These are phyloP conservation scores for Kodamaea restingae DNA, from an alignment of 805 yeast species.

Conservation along the genomic window DNA sequence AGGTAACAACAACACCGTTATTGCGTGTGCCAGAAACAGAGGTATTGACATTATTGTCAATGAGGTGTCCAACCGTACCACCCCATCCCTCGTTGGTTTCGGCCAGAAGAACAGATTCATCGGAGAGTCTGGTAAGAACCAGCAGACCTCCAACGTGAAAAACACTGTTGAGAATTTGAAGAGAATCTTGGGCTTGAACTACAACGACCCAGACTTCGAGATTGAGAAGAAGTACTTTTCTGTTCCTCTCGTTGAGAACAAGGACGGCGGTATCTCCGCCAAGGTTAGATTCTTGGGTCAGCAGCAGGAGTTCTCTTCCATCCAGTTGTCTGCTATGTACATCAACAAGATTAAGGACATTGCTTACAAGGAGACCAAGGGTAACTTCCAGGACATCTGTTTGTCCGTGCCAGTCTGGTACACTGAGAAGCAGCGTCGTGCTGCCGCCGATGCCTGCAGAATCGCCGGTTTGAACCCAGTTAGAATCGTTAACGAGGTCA, in stretches of 20 bases:
- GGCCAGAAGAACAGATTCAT: conserved; percentile 84
- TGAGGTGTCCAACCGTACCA: conserved; percentile 96
- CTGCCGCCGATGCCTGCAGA: conserved; percentile 89
- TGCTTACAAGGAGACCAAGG: conserved; percentile 77
- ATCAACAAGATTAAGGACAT: conserved; percentile 83
- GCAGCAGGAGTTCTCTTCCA: conserved; percentile 72
- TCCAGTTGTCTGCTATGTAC: conserved; percentile 94
- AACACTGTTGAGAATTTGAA: conserved; percentile 94
- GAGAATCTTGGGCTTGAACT: conserved; percentile 81
- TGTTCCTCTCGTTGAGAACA: conserved; percentile 62
- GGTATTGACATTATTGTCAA: conserved; percentile 98
- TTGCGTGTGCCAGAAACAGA: conserved; percentile 95
- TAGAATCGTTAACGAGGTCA: conserved; percentile 93
- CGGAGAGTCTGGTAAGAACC: conserved; percentile 95
- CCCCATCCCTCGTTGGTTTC: conserved; percentile 89
- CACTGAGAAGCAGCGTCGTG: conserved; percentile 94
- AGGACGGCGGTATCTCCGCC: conserved; percentile 75
- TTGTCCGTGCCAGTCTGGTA: conserved; percentile 97
- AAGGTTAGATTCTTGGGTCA: conserved; percentile 82
- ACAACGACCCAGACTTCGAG: conserved; percentile 70
- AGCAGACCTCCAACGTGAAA: conserved; percentile 93
- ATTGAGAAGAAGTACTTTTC: conserved; percentile 73
- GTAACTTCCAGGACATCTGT: conserved; percentile 79
- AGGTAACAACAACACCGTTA: conserved; percentile 90
- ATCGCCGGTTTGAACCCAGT: conserved; percentile 98